phyloP scores from a whole-genome alignment of 2,329 filamentous ascomycete species.

The Fusarium redolens region DNA sequence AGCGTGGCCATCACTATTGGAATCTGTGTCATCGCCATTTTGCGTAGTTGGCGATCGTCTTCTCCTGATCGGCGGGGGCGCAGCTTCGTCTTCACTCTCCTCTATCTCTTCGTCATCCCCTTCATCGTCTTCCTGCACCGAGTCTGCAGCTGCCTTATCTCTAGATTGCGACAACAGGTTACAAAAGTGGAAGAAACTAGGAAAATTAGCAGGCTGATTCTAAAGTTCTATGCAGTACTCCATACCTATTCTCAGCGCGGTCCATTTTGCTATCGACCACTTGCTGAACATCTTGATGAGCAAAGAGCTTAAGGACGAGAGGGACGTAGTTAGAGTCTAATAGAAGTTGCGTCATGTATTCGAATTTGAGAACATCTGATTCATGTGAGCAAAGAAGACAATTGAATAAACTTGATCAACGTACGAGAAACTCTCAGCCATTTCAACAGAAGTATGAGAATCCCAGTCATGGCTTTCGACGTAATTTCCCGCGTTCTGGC shows the following conservation, averaged over 20 bases:
- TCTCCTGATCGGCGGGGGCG: slow-evolving; percentile 83
- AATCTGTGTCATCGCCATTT: slow-evolving; percentile 44
- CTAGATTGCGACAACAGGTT: slow-evolving; percentile 71
- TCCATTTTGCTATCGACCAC: slow-evolving; percentile 88
- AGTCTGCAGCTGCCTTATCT: slow-evolving; percentile 50
- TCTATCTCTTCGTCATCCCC: slow-evolving; percentile 52
- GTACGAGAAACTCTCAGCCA: slow-evolving; percentile 96
- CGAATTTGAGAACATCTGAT: slow-evolving; percentile 90
- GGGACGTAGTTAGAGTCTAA: slow-evolving; percentile 96
- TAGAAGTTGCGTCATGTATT: slow-evolving; percentile 92
- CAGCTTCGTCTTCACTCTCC: slow-evolving; percentile 80
- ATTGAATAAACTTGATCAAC: slow-evolving; percentile 47
- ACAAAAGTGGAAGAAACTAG: slow-evolving; percentile 92
- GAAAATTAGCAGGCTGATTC: slow-evolving; percentile 4
- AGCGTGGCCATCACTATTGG: slow-evolving; percentile 49
- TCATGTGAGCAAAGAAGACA: slow-evolving; percentile 25
- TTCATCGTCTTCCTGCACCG: slow-evolving; percentile 51
- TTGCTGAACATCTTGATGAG: slow-evolving; percentile 92
- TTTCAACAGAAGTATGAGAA: slow-evolving; percentile 87
- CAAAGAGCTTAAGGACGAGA: slow-evolving; percentile 90
- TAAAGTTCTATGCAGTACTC: neutral
- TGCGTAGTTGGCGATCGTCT: slow-evolving; percentile 59
- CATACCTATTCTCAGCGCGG: slow-evolving; percentile 81
- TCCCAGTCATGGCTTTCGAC: slow-evolving; percentile 90
- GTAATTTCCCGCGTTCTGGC: slow-evolving; percentile 87